Evolutionary conservation across 176 grass and related monocot genomes (phyloP).

Genomic region (Carex cristatella): DNA sequence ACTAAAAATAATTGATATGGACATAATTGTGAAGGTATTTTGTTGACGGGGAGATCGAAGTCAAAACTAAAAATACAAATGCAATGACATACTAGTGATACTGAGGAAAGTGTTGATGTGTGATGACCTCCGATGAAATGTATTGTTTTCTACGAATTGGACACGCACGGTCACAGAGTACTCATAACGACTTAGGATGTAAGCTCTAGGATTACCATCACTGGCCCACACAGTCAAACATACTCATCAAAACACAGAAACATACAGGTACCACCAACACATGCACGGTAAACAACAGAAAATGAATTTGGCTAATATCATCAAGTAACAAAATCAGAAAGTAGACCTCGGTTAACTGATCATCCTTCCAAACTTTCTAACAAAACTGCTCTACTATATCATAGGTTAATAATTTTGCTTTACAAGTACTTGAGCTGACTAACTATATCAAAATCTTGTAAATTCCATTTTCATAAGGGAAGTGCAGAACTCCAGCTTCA

Average conservation of each 20-base stretch:
- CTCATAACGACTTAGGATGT: not conserved
- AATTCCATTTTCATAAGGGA: not conserved
- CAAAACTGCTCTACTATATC: not conserved
- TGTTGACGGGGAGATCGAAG: not conserved
- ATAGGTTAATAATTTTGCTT: not conserved
- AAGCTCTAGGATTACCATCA: not conserved
- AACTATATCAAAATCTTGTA: not conserved
- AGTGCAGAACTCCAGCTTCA: slow-evolving; percentile 4
- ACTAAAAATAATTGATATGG: too few relatives aligned
- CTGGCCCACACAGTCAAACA: not conserved
- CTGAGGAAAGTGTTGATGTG: not conserved
- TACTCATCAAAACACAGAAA: not conserved
- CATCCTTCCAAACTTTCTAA: not conserved
- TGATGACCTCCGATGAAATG: not conserved
- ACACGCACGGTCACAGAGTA: too few relatives aligned
- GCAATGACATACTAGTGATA: not conserved
- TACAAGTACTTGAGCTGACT: slow-evolving; percentile 2
- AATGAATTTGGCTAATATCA: not conserved
- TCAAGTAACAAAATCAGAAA: not conserved
- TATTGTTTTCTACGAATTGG: not conserved
- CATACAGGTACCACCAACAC: not conserved
- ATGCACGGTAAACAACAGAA: not conserved
- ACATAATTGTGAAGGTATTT: not conserved
- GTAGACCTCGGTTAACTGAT: not conserved
- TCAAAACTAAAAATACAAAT: not conserved